These are phyloP conservation scores for Fusarium mangiferae DNA, from an alignment of 2,329 filamentous ascomycete genomes.

Conservation along the genomic window DNA sequence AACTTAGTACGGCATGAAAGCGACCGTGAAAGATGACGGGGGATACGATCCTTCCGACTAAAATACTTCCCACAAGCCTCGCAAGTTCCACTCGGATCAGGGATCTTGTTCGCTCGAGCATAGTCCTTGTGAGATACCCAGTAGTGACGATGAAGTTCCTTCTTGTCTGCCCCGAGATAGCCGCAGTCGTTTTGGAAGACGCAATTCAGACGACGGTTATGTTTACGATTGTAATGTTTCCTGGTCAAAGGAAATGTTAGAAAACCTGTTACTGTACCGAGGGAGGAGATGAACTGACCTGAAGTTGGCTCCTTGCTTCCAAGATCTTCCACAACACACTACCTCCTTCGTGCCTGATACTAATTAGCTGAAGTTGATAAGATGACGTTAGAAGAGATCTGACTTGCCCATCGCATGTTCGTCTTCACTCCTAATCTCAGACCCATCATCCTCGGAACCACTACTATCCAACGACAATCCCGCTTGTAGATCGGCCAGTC, in stretches of 20 bases:
- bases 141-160: constrained; percentile 20
- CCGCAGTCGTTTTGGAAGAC: background rate
- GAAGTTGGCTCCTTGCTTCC: background rate
- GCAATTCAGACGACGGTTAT: constrained; percentile 12
- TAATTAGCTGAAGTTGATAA: background rate
- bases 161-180: background rate
- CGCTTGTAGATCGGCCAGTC: constrained; percentile 22
- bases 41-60: constrained; percentile 14
- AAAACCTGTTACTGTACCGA: no score
- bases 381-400: fast-evolving
- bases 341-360: fast-evolving
- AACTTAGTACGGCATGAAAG: constrained; percentile 23
- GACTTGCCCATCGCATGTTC: background rate
- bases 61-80: background rate
- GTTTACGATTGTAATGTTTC: constrained; percentile 5
- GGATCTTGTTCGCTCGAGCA: constrained; percentile 1
- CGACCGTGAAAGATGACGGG: constrained; percentile 13
- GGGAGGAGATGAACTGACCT: background rate
- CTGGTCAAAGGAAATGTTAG: background rate
- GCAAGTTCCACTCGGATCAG: background rate
- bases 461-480: constrained; percentile 2
- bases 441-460: background rate
- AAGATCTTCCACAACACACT: background rate
- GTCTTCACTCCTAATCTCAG: background rate
- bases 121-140: constrained; percentile 14